Percentiles rank a stretch among this genome's conserved stretches.
Conservation (phyloP, 345 rosid genomes). For the Citrus cavaleriei region DNA sequence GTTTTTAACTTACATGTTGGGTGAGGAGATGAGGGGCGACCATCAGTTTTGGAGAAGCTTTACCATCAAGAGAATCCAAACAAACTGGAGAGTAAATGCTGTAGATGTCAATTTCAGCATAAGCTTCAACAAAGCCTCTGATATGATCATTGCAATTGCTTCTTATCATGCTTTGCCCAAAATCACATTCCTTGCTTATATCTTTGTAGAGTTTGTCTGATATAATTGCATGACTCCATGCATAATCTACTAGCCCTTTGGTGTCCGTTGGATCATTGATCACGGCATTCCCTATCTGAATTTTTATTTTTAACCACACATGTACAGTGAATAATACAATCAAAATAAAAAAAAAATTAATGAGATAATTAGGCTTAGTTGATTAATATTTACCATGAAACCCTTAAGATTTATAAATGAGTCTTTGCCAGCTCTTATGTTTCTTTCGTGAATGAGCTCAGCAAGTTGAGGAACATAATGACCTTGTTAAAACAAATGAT, state of each 20-base stretch:
- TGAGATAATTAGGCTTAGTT: background rate
- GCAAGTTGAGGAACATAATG: constrained; percentile 89
- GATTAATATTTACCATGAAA: constrained; percentile 43
- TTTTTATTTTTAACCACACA: background rate
- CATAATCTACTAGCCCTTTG: constrained; percentile 58
- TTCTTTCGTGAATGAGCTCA: constrained; percentile 52
- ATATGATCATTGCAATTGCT: constrained; percentile 19
- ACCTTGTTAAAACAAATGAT: constrained; percentile 33
- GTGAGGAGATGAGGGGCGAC: constrained; percentile 32
- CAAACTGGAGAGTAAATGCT: constrained; percentile 66
- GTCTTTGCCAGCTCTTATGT: constrained; percentile 30
- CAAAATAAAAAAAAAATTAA: too few species aligned
- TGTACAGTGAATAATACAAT: background rate
- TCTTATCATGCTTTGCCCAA: constrained; percentile 13
- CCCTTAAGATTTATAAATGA: constrained; percentile 68
- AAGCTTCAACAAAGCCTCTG: constrained; percentile 36
- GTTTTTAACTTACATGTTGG: constrained; percentile 18
- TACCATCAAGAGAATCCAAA: constrained; percentile 2
- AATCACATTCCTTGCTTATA: constrained; percentile 42
- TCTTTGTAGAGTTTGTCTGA: constrained; percentile 55
- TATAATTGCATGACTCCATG: constrained; percentile 72
- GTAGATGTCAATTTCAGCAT: constrained; percentile 57
- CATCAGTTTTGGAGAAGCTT: constrained; percentile 19
- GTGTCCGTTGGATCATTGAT: constrained; percentile 55
- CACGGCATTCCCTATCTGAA: constrained; percentile 74